Evolutionary conservation across 2,329 filamentous ascomycete species (phyloP).

Genomic region (Aspergillus ochraceoroseus): DNA sequence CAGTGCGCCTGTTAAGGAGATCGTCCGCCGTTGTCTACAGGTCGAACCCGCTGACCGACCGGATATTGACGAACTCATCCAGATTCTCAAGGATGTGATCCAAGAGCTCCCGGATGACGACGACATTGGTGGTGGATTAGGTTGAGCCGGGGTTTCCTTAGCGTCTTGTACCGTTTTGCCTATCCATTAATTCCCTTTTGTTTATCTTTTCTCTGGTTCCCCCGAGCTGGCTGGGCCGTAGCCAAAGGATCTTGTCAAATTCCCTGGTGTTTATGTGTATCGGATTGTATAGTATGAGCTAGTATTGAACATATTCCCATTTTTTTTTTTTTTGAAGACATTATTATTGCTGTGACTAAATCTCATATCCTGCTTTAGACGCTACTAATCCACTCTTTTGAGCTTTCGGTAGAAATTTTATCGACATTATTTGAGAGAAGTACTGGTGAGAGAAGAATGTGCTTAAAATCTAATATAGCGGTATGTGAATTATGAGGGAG

Average conservation of each 20-base stretch:
- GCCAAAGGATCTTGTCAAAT: no score
- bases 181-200: background rate
- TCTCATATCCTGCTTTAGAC: no score
- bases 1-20: constrained; percentile 75
- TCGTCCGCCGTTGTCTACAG: constrained; percentile 78
- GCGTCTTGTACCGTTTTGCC: background rate
- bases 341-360: no score
- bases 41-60: constrained; percentile 86
- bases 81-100: constrained; percentile 69
- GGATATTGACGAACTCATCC: constrained; percentile 77
- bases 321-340: no score
- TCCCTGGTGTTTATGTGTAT: background rate
- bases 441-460: no score
- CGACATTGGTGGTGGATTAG: constrained; percentile 26
- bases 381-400: no score
- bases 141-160: constrained; percentile 13
- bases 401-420: no score
- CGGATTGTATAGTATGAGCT: constrained; percentile 26
- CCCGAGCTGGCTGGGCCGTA: no score
- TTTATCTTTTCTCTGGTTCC: constrained; percentile 6
- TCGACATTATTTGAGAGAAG: no score
- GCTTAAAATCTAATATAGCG: no score
- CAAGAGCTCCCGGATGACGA: constrained; percentile 61
- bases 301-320: constrained; percentile 18
- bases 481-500: no score